Percentiles rank a stretch among this genome's conserved stretches.
These are phyloP conservation scores for Cadophora sp. DNA, from an alignment of 2,329 filamentous ascomycete genomes.

Conservation along the genomic window DNA sequence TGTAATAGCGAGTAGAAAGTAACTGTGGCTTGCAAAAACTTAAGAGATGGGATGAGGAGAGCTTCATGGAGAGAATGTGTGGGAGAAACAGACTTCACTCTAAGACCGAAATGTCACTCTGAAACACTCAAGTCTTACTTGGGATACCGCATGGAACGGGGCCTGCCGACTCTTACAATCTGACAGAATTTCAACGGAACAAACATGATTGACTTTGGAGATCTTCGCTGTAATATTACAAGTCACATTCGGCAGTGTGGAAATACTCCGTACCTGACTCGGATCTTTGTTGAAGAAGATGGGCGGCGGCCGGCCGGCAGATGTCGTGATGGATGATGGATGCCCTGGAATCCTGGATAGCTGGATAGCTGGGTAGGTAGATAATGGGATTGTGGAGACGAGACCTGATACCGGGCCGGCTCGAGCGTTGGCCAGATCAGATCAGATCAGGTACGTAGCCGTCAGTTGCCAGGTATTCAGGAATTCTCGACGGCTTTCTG, in stretches of 20 bases:
- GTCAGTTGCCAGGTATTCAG: neutral
- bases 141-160: neutral
- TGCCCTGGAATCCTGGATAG: no score
- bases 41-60: neutral
- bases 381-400: conserved; percentile 8
- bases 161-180: no score
- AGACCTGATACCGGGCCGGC: conserved; percentile 5
- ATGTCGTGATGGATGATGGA: neutral
- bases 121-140: conserved; percentile 11
- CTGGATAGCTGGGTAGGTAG: no score
- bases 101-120: neutral
- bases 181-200: no score
- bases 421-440: neutral
- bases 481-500: neutral
- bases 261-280: conserved; percentile 7
- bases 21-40: neutral
- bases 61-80: no score
- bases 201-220: no score
- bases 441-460: neutral
- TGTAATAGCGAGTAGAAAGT: neutral
- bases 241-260: conserved; percentile 11
- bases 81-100: neutral
- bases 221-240: neutral
- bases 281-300: neutral
- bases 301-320: no score